Evolutionary conservation across 1,139 yeast genomes (phyloP).

Genomic region (Scheffersomyces parashehatae): DNA sequence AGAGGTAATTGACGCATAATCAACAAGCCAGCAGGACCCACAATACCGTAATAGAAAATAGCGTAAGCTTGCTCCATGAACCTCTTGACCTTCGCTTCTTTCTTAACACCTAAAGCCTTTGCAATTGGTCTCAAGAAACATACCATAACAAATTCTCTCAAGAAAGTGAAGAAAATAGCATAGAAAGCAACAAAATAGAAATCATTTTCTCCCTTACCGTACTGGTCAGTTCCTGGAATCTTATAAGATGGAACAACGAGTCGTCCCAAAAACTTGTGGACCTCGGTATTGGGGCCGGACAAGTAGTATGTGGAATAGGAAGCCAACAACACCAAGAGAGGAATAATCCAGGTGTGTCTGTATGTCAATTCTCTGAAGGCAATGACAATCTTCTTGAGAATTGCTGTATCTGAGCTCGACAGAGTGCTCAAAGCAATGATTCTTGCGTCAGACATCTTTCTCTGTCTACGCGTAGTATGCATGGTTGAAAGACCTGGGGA

Average conservation of each 20-base stretch:
- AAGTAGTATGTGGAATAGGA: constrained; percentile 43
- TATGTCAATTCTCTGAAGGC: constrained; percentile 62
- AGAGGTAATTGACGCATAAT: constrained; percentile 82
- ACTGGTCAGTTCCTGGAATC: constrained; percentile 56
- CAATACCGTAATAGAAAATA: constrained; percentile 72
- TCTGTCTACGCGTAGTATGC: constrained; percentile 37
- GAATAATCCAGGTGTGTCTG: constrained; percentile 80
- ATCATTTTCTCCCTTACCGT: constrained; percentile 88
- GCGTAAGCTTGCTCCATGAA: constrained; percentile 94
- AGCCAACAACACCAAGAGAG: constrained; percentile 49
- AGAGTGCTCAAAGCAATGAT: constrained; percentile 27
- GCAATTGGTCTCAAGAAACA: constrained; percentile 76
- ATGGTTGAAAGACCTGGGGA: constrained; percentile 53
- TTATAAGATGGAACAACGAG: constrained; percentile 72
- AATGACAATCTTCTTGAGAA: constrained; percentile 50
- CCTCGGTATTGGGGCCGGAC: constrained; percentile 50
- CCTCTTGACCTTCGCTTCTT: constrained; percentile 65
- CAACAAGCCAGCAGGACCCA: constrained; percentile 87
- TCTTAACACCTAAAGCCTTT: constrained; percentile 47
- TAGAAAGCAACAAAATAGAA: constrained; percentile 76
- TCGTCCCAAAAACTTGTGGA: constrained; percentile 59
- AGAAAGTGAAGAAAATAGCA: constrained; percentile 84
- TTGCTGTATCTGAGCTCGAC: constrained; percentile 39
- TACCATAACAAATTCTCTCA: constrained; percentile 91
- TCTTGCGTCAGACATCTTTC: constrained; percentile 36